These are phyloP conservation scores for Pichia sorboxylosa DNA, from an alignment of 1,139 yeast species.

Conservation along the genomic window DNA sequence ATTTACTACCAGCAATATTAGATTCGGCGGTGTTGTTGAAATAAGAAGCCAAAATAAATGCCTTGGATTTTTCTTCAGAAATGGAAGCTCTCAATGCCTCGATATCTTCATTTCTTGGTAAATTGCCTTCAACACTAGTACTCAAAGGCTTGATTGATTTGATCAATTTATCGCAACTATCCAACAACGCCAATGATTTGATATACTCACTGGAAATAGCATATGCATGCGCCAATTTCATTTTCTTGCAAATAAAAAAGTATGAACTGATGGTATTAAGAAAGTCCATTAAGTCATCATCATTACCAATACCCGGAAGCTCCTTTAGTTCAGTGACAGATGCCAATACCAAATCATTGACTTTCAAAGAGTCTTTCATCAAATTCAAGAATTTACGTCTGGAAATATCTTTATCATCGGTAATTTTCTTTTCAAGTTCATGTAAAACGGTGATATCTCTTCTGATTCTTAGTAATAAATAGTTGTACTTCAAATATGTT, in stretches of 20 bases:
- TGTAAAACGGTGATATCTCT: constrained; percentile 51
- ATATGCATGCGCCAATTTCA: constrained; percentile 40
- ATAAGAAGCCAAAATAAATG: constrained; percentile 44
- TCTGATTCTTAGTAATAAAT: constrained; percentile 52
- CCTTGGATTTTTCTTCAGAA: constrained; percentile 26
- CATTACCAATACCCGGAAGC: constrained; percentile 85
- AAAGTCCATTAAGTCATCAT: constrained; percentile 51
- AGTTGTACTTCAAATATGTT: constrained; percentile 64
- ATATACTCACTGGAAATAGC: constrained; percentile 33
- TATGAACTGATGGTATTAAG: constrained; percentile 40
- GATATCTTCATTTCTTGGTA: constrained; percentile 29
- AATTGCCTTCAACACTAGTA: constrained; percentile 14
- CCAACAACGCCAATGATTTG: constrained; percentile 45
- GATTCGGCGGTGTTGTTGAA: constrained; percentile 10
- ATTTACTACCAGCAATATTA: constrained; percentile 8
- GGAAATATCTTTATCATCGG: constrained; percentile 11
- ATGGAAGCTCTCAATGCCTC: constrained; percentile 24
- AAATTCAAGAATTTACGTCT: constrained; percentile 24
- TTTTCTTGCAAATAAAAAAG: constrained; percentile 33
- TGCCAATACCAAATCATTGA: constrained; percentile 37
- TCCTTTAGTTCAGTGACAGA: constrained; percentile 52
- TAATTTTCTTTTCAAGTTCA: constrained; percentile 8
- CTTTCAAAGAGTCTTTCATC: constrained; percentile 36
- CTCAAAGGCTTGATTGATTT: constrained; percentile 13
- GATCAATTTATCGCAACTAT: constrained; percentile 24